phyloP scores from a whole-genome alignment of 2,329 filamentous ascomycete genomes.

The Myriosclerotinia curreyana region DNA sequence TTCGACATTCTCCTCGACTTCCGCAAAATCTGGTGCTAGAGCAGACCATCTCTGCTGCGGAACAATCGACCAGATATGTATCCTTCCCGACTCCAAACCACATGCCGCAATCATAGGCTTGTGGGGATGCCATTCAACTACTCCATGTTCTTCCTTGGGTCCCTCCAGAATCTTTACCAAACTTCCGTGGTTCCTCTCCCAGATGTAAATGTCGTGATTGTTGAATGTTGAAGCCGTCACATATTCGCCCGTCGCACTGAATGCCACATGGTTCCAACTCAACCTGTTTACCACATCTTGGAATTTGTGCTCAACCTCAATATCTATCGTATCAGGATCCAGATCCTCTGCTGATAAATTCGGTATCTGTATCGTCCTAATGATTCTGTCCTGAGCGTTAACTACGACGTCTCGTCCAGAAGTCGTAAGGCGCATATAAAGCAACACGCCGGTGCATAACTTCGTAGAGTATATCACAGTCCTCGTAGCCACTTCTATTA shows the following conservation, averaged over 20 bases:
- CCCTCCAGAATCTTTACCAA: constrained; percentile 96
- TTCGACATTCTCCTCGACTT: constrained; percentile 97
- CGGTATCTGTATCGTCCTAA: constrained; percentile 86
- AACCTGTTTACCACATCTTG: constrained; percentile 94
- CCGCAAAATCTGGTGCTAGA: constrained; percentile 91
- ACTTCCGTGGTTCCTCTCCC: constrained; percentile 91
- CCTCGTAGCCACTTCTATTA: constrained; percentile 78
- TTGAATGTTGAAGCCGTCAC: constrained; percentile 96
- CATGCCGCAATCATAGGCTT: constrained; percentile 85
- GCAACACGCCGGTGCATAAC: constrained; percentile 82
- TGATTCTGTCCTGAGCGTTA: constrained; percentile 92
- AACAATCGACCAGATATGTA: constrained; percentile 95
- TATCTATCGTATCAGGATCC: constrained; percentile 79
- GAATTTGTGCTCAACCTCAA: constrained; percentile 96
- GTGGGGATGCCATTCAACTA: constrained; percentile 95
- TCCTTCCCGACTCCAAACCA: constrained; percentile 85
- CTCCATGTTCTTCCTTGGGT: constrained; percentile 91
- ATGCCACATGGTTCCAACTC: constrained; percentile 96
- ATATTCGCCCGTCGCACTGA: constrained; percentile 91
- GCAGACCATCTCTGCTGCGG: constrained; percentile 97
- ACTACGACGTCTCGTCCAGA: constrained; percentile 86
- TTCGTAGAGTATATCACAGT: constrained; percentile 87
- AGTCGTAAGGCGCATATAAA: constrained; percentile 76
- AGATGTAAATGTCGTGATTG: constrained; percentile 98
- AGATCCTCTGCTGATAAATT: constrained; percentile 67